Percentiles rank a stretch among this genome's conserved stretches.
phyloP scores from a whole-genome alignment of 2,329 filamentous ascomycete genomes.

The Pseudogymnoascus sp. region DNA sequence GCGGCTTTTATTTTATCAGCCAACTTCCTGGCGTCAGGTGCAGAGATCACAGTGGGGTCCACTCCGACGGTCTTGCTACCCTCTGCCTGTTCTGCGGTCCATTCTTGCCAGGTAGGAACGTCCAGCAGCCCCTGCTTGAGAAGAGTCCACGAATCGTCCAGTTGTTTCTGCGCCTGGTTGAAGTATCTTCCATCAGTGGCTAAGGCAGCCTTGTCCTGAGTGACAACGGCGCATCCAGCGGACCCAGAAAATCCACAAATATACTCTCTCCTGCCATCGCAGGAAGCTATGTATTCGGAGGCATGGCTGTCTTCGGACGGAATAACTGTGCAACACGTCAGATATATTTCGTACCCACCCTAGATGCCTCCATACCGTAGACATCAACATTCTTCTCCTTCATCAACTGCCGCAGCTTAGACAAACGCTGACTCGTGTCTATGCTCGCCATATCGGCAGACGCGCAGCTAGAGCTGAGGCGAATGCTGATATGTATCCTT shows the following conservation, averaged over 20 bases:
- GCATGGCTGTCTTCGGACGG: constrained; percentile 96
- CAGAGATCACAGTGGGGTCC: constrained; percentile 80
- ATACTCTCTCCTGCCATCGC: constrained; percentile 81
- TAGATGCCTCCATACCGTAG: constrained; percentile 59
- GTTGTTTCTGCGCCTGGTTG: constrained; percentile 86
- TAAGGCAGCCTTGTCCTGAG: constrained; percentile 74
- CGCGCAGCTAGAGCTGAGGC: constrained; percentile 10
- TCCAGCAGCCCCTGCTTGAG: constrained; percentile 90
- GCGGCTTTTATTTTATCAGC: constrained; percentile 79
- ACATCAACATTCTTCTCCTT: constrained; percentile 77
- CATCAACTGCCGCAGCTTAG: constrained; percentile 77
- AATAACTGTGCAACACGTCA: constrained; percentile 56
- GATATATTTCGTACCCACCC: constrained; percentile 16
- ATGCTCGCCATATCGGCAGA: constrained; percentile 60
- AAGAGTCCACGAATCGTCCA: constrained; percentile 84
- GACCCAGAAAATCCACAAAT: constrained; percentile 94
- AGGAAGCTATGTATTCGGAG: constrained; percentile 96
- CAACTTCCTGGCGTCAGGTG: constrained; percentile 63
- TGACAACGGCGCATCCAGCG: constrained; percentile 85
- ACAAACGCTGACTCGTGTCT: constrained; percentile 68
- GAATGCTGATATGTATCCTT: constrained; percentile 10
- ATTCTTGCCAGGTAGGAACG: constrained; percentile 96
- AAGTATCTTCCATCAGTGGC: constrained; percentile 97
- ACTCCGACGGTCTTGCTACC: constrained; percentile 84
- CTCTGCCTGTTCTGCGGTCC: constrained; percentile 78